Base-by-base conservation (phyloP, 2,329 filamentous ascomycete species). In the Elsinoe perseae region DNA sequence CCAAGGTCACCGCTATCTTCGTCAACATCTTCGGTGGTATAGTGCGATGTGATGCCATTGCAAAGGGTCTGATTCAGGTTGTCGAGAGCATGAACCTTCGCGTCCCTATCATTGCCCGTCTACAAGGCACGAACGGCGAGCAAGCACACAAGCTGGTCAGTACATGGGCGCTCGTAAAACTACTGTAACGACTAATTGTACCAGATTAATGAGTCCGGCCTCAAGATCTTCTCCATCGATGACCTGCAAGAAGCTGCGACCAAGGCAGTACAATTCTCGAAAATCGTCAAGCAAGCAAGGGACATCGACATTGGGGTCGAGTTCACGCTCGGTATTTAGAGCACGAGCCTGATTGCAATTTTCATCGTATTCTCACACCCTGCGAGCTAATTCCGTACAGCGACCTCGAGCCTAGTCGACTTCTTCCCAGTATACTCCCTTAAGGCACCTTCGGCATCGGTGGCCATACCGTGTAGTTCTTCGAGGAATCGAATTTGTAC, bases 1-100 rank as follows among this genome's bases (percentile, higher is more conserved):
- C 90, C 70, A 97, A 97, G 82, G 93, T 98, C 64, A 92, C 91
- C 53, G 93, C 93, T 68, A 93, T 98, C 78, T 98, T 98, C 67
- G 93, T 98, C 79, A 98, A 98, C 83, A 98, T 98, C 75, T 98
- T 98, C 71, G 93, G 93, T 72, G 93, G 93, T 77, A 98, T 98
- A 66, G 93, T 98, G 65, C 85, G 93, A 68, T 98, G 93, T 73
- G 93, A 98, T 73, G 90, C 89, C 69, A 98, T 98, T 71, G 93
- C 93, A 64, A 87, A 91, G 75, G 93, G 93, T 69, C 81, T 98
- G 66, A 95, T 98, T 78, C 86, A 89, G 72, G 95, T 95, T 57
- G 93, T 93, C 61, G 82, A 95, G 78, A 84, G 84, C 68, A 91
- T 98, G 81, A 91, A 95, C 80, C 83, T 98, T 68, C 87, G 93